Base-by-base conservation (phyloP, 345 rosid species). In the Boechera stricta region DNA sequence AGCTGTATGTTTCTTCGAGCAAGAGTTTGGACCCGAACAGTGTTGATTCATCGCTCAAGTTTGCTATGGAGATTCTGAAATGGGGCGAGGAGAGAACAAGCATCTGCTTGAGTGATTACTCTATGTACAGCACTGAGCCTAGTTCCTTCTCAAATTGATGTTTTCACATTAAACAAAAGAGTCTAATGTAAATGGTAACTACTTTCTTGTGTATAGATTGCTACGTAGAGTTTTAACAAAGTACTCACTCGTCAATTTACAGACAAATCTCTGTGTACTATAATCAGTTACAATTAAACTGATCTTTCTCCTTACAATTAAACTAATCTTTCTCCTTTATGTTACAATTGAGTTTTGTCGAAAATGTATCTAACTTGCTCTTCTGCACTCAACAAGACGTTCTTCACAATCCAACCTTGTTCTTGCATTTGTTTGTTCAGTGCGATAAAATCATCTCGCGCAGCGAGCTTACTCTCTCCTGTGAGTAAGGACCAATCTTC, bases 61-160 rank as follows among this genome's bases (percentile, higher is more conserved):
- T 84, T 11, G 91, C 95, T 15, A 88, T 88, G 87, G 98, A 92
- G 88, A 88, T 94, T 55, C 71, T 94, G 77, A 94, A 90, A 82
- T 94, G 98, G 98, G 89, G 89, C 0, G 97, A 94, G 62, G 95
- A 92, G 78, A 88, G 87, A 81, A 75, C 78, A 12, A 83, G 86
- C 82, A 85, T 77, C 32, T 77, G 82, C 62, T 18, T 62, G 41
- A 72, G 76, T 63, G 84, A 81, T 1, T 81, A 75, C 84, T 80
- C 86, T n/a, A 77, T 83, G 77, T 83, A 81, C 13, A 78, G 86
- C 71, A 83, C 69, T 29, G 86, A 81, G 67, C 82, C 82, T 9
- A 80, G 70, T 45, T 83, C 86, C 47, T 77, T 71, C 80, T 83
- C 82, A 18, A 73, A 80, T 61, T 83, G 77, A 80, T 53, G 59